Base-by-base conservation (phyloP, 306 rosid species). In the Castanea crenata region DNA sequence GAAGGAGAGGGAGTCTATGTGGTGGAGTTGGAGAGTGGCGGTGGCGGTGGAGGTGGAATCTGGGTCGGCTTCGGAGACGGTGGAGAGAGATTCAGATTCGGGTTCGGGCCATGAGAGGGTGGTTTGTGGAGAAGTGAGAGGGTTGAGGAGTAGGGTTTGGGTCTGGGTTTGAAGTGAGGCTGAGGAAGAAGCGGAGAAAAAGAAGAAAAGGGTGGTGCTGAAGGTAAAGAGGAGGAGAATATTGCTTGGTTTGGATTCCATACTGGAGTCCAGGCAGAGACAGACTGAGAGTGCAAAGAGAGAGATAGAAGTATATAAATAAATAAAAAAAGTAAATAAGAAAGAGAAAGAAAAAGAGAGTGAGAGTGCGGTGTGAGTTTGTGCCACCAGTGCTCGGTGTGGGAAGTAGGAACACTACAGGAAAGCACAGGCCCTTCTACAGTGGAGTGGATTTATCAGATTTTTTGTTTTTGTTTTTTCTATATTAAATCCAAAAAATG, bases 1-100 rank as follows among this genome's bases (percentile, higher is more conserved):
- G 41, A 82, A 27, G 23, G 93, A 81, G 31, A 94, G 79, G 1
- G 88, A 81, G 49, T 94, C 99, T 21, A 91, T 49, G 81, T 92
- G 99, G 79, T 92, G 97, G 0, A 94, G 84, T 11, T 81, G 85
- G 15, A 89, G 72, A 5, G 89, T 71, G 1, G 85, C 11, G 5
- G 89, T 71, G 1, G 85, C 11, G 5, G 89, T 71, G 2, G 85
- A 13, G 31, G 65, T 6, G 1, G 64, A 6, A 0, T 80, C 75
- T 1, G 87, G 75, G 35, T 84, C 85, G 31, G 88, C 21, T 27
- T 75, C 79, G 25, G 62, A 2, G n/a, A 68, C 2, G 20, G 1
- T 79, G 38, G 59, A 5, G n/a, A 76, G 0, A 49, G 75, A 4
- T 6, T 77, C 86, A 34, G 75, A 4, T 9, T 77, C 86, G 52